These are phyloP conservation scores for Phytophthora rubi DNA, from an alignment of 352 stramenopile species.

Conservation along the genomic window DNA sequence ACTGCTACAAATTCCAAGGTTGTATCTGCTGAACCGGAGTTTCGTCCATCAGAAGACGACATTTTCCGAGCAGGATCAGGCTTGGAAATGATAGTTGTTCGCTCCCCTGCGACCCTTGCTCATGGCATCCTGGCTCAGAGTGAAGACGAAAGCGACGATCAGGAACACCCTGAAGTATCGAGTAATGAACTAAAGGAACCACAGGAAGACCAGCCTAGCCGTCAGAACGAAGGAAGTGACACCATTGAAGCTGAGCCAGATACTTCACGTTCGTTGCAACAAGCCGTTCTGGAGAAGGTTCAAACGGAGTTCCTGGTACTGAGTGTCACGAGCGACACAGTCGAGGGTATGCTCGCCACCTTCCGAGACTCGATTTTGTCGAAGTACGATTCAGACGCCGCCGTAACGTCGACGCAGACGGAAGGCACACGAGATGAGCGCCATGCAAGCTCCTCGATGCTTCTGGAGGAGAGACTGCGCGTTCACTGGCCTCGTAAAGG, in stretches of 20 bases:
- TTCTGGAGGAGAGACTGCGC: slow-evolving; percentile 87
- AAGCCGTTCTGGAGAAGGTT: slow-evolving; percentile 35
- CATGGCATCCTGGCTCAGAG: slow-evolving; percentile 40
- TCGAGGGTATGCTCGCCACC: slow-evolving; percentile 34
- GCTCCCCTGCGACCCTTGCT: slow-evolving; percentile 35
- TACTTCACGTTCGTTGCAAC: slow-evolving; percentile 4
- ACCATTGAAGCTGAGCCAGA: slow-evolving; percentile 2
- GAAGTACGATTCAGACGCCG: slow-evolving; percentile 46
- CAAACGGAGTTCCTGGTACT: slow-evolving; percentile 44
- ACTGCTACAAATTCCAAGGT: background rate
- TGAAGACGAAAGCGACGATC: slow-evolving; percentile 10
- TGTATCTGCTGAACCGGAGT: slow-evolving; percentile 4
- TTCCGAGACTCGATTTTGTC: slow-evolving; percentile 57
- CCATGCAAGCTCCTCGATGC: slow-evolving; percentile 37
- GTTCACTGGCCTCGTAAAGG: slow-evolving; percentile 90
- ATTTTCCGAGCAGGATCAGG: slow-evolving; percentile 27
- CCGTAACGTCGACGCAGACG: slow-evolving; percentile 31
- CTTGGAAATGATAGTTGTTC: slow-evolving; percentile 32
- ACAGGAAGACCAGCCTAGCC: background rate
- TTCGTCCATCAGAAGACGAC: slow-evolving; percentile 9
- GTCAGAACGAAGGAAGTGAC: background rate
- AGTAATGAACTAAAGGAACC: slow-evolving; percentile 3
- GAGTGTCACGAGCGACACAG: slow-evolving; percentile 26
- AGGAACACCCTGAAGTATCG: slow-evolving; percentile 7
- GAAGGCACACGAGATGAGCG: slow-evolving; percentile 44